Evolutionary conservation across 495 filamentous ascomycete species (phyloP), one percentile per base, ranked within the genome.

Genomic region (Trypethelium eluteriae): DNA sequence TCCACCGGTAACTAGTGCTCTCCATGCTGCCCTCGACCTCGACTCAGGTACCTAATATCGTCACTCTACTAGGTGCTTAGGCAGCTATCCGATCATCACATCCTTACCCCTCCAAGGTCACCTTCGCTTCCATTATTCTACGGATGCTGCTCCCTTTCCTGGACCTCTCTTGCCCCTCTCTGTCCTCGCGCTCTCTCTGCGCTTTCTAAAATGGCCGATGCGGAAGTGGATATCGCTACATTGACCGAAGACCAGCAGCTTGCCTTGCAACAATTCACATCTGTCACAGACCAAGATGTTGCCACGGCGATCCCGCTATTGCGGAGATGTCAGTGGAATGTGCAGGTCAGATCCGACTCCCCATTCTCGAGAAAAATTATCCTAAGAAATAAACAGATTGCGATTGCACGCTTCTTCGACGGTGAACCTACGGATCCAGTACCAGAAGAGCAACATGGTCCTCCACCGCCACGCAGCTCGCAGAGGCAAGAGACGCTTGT

Each of bases 371-470:
- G 16, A 25, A 57, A 69, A 11, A 25, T 64, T 66, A 49, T 61
- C 50, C 70, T 77, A 62, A 76, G 62, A 63, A 56, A 65, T 50
- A 35, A 25, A 11, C 74, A 98, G 89, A 95, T 98, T 68, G 94
- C 94, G 39, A 90, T 98, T 62, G 84, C 94, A 62, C 93, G 93
- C 72, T 98, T 98, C 84, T 98, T 97, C 74, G 94, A 98, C 74
- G 94, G 95, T 62, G 95, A 98, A 44, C 88, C 85, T 4, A 79
- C 93, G 5, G 90, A 74, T 44, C 72, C 90, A 69, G 89, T 91
- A 78, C 88, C 90, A 67, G 80, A 87, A 63, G 84, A 86, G 38
- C 69, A 84, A 39, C 78, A 86, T 46, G 73, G 80, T 53, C 73
- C 84, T n/a, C 80, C 84, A 63, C 86, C 85, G 18, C 81, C 83